Evolutionary conservation across 2,329 filamentous ascomycete genomes (phyloP).

Genomic region (Neocucurbitaria cava): DNA sequence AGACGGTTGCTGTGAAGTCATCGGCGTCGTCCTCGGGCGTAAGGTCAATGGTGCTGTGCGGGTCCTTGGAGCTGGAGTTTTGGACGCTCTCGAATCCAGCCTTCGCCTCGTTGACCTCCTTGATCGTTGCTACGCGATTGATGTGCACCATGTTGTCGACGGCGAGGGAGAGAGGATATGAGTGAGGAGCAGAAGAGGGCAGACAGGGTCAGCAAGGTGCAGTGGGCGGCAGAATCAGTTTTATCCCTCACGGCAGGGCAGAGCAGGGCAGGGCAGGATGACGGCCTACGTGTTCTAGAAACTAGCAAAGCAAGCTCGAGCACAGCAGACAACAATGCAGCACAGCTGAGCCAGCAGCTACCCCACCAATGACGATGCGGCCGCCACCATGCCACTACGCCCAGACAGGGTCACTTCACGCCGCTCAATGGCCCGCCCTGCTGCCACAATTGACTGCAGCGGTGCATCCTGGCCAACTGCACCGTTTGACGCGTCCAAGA

Average conservation of each 20-base stretch:
- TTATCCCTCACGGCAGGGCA: conserved; percentile 9
- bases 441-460: background rate
- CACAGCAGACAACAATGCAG: background rate
- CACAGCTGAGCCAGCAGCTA: conserved; percentile 3
- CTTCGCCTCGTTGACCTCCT: conserved; percentile 45
- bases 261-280: conserved; percentile 13
- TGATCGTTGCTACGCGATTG: conserved; percentile 51
- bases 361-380: conserved; percentile 23
- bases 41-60: conserved; percentile 29
- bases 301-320: background rate
- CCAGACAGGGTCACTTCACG: conserved; percentile 10
- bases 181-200: background rate
- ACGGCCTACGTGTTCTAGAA: conserved; percentile 10
- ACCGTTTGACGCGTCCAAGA: background rate
- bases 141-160: conserved; percentile 57
- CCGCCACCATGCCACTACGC: conserved; percentile 7
- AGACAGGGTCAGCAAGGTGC: background rate
- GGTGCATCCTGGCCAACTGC: background rate
- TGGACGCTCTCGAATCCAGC: conserved; percentile 26
- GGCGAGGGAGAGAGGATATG: background rate
- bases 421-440: conserved; percentile 2
- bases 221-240: background rate
- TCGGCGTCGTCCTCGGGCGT: conserved; percentile 48
- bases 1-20: conserved; percentile 79
- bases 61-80: background rate